Evolutionary conservation across 441 rosid genomes (phyloP).

Genomic region (Croton setiger): DNA sequence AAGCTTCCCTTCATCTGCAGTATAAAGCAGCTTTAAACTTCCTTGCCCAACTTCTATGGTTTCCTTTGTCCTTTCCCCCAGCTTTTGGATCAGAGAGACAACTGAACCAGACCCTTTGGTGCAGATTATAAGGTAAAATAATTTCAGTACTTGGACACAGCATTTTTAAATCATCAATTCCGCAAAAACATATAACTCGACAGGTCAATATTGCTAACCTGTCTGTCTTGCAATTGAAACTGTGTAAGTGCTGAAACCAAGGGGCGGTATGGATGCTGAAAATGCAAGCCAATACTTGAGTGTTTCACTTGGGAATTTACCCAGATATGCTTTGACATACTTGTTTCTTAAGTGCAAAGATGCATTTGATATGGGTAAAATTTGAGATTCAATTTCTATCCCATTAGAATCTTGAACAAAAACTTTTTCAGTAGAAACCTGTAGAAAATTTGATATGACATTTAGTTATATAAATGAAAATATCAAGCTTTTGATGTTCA

Average conservation of each 20-base stretch:
- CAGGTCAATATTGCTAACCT: conserved; percentile 34
- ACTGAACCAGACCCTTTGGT: conserved; percentile 45
- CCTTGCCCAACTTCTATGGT: conserved; percentile 67
- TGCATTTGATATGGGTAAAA: conserved; percentile 66
- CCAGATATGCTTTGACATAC: conserved; percentile 74
- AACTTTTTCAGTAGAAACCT: conserved; percentile 67
- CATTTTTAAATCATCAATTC: background rate
- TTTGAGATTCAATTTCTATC: conserved; percentile 72
- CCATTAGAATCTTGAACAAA: conserved; percentile 75
- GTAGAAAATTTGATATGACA: conserved; percentile 19
- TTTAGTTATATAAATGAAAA: conserved; percentile 4
- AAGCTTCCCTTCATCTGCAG: conserved; percentile 41
- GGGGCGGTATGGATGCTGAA: conserved; percentile 71
- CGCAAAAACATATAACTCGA: conserved; percentile 8
- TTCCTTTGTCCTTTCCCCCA: conserved; percentile 33
- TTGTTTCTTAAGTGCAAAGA: conserved; percentile 50
- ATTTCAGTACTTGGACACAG: conserved; percentile 18
- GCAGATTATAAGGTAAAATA: conserved; percentile 14
- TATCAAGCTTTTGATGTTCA: background rate
- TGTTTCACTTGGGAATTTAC: conserved; percentile 44
- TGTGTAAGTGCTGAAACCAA: conserved; percentile 79
- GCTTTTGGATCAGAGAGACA: conserved; percentile 43
- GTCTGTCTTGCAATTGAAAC: conserved; percentile 51
- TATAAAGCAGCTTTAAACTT: conserved; percentile 56
- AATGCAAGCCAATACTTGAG: conserved; percentile 90